Conservation (phyloP, 2,329 filamentous ascomycete genomes). For the Paraphaeosphaeria minitans region DNA sequence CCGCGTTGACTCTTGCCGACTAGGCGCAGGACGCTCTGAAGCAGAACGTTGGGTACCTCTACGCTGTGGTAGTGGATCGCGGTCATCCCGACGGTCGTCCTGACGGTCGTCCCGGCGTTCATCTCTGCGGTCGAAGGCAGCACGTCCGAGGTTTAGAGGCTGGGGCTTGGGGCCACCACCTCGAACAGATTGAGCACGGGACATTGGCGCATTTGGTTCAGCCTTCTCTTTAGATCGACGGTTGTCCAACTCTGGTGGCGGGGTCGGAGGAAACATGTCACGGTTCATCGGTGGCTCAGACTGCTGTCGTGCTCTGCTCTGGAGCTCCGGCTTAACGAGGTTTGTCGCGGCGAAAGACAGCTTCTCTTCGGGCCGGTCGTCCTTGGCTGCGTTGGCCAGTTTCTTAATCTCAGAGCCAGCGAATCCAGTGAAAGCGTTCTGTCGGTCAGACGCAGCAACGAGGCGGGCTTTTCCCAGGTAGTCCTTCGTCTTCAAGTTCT, state of each 20-base stretch:
- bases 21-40: constrained; percentile 51
- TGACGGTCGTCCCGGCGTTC: constrained; percentile 39
- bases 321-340: constrained; percentile 83
- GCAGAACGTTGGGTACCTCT: constrained; percentile 48
- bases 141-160: constrained; percentile 55
- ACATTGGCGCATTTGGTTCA: constrained; percentile 43
- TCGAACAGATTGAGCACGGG: constrained; percentile 56
- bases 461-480: constrained; percentile 96
- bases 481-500: constrained; percentile 96
- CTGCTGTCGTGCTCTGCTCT: constrained; percentile 76
- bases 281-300: constrained; percentile 80
- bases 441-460: constrained; percentile 82
- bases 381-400: constrained; percentile 62
- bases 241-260: constrained; percentile 86
- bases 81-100: constrained; percentile 43
- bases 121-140: constrained; percentile 52
- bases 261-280: constrained; percentile 95
- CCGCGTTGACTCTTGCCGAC: constrained; percentile 43
- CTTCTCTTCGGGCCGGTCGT: constrained; percentile 81
- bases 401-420: constrained; percentile 79
- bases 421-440: constrained; percentile 83
- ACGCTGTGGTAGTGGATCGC: constrained; percentile 41
- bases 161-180: constrained; percentile 54
- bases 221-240: constrained; percentile 32
- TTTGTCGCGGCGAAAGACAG: constrained; percentile 93